These are phyloP conservation scores for Ascochyta viciae-villosae DNA, from an alignment of 2,329 filamentous ascomycete genomes.

Conservation along the genomic window DNA sequence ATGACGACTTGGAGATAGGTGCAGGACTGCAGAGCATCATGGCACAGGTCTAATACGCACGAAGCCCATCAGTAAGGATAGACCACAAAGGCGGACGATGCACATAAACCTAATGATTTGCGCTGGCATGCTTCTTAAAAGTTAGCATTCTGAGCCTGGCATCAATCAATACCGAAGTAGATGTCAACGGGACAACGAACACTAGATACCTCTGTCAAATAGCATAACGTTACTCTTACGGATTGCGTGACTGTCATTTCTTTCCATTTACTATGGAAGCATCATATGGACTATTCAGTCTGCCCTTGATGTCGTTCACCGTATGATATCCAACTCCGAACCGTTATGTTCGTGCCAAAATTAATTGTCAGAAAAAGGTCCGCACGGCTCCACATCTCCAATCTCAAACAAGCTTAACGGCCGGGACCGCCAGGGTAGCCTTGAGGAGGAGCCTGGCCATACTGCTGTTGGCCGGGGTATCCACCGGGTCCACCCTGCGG, in stretches of 20 bases:
- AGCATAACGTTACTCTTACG: background rate
- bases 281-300: background rate
- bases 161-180: constrained; percentile 6
- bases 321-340: background rate
- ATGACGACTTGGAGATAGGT: constrained; percentile 10
- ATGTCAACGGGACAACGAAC: background rate
- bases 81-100: background rate
- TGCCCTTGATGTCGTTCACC: background rate
- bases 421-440: constrained; percentile 21
- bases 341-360: background rate
- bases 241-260: background rate
- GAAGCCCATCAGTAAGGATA: background rate
- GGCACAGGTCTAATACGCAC: constrained; percentile 32
- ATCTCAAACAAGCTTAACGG: background rate
- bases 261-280: background rate
- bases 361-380: too few species aligned
- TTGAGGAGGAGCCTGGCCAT: constrained; percentile 24
- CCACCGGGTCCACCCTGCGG: constrained; percentile 30
- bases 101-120: constrained; percentile 2
- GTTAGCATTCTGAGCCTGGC: background rate
- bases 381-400: background rate
- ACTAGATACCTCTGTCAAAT: too few species aligned
- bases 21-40: constrained; percentile 32
- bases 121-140: constrained; percentile 4
- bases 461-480: constrained; percentile 34